phyloP scores from a whole-genome alignment of 345 rosid genomes.

The Aquilaria malaccensis region DNA sequence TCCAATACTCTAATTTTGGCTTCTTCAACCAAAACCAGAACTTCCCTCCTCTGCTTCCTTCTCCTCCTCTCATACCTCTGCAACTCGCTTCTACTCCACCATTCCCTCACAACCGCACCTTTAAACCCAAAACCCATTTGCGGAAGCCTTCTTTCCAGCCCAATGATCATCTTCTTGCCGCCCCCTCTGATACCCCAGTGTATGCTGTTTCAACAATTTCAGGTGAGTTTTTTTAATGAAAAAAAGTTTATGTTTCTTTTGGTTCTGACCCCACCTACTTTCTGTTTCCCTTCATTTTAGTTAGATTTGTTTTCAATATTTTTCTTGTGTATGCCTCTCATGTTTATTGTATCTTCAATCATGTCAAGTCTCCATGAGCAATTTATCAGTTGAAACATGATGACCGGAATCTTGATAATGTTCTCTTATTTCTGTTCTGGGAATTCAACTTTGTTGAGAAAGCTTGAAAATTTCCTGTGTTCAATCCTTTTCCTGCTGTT shows the following conservation, averaged over 20 bases:
- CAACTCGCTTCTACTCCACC: constrained; percentile 44
- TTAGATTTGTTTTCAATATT: constrained; percentile 17
- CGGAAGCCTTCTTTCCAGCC: constrained; percentile 41
- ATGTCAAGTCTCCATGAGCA: constrained; percentile 1
- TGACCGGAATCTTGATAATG: constrained; percentile 5
- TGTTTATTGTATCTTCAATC: constrained; percentile 5
- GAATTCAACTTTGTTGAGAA: neutral
- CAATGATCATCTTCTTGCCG: constrained; percentile 27
- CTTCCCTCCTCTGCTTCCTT: constrained; percentile 62
- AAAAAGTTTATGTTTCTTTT: constrained; percentile 3
- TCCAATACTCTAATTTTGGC: constrained; percentile 52
- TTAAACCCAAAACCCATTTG: constrained; percentile 41
- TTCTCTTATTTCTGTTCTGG: constrained; percentile 4
- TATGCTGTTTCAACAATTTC: constrained; percentile 20
- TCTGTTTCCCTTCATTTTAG: constrained; percentile 16
- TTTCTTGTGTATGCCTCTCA: constrained; percentile 11
- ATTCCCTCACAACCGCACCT: constrained; percentile 33
- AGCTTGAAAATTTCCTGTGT: neutral
- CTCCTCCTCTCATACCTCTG: constrained; percentile 50
- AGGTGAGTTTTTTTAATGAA: constrained; percentile 22
- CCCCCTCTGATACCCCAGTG: constrained; percentile 34
- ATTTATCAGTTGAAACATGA: constrained; percentile 1
- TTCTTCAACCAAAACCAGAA: constrained; percentile 34
- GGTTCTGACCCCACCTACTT: constrained; percentile 12
- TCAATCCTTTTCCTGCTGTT: neutral